Evolutionary conservation across 306 rosid species (phyloP).

Genomic region (Gillenia trifoliata): DNA sequence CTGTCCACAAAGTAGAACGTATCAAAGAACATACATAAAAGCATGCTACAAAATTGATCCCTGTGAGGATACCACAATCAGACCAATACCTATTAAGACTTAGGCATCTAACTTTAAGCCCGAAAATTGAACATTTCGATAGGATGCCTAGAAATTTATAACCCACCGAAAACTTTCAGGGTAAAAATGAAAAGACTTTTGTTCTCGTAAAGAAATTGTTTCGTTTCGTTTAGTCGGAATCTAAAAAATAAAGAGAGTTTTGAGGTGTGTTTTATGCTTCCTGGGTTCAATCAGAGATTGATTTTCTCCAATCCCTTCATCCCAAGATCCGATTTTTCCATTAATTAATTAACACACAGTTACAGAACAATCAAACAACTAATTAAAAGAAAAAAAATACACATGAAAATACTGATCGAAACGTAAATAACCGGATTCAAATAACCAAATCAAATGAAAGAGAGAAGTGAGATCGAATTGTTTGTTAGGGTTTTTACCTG

Average conservation of each 20-base stretch:
- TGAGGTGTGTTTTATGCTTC: background rate
- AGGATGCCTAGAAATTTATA: background rate
- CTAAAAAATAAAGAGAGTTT: background rate
- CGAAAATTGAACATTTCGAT: background rate
- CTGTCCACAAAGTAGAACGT: too few relatives aligned
- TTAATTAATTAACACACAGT: background rate
- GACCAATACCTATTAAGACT: background rate
- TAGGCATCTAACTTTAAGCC: background rate
- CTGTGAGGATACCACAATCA: background rate
- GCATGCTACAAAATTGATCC: background rate
- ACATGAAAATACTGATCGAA: background rate
- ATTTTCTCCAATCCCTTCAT: background rate
- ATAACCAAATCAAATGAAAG: background rate
- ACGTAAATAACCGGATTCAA: background rate
- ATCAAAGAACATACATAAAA: background rate
- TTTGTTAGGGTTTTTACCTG: background rate
- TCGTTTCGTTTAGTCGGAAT: background rate
- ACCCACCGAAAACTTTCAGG: background rate
- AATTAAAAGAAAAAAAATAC: background rate
- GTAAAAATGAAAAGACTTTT: background rate
- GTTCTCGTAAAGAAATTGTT: background rate
- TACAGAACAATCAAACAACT: background rate
- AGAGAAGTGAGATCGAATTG: background rate
- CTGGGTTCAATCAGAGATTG: background rate
- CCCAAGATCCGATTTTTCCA: background rate